Percentiles rank a stretch among this genome's conserved stretches.
Evolutionary conservation across 257 asterid genomes (phyloP).

Genomic region (Rauvolfia tetraphylla): DNA sequence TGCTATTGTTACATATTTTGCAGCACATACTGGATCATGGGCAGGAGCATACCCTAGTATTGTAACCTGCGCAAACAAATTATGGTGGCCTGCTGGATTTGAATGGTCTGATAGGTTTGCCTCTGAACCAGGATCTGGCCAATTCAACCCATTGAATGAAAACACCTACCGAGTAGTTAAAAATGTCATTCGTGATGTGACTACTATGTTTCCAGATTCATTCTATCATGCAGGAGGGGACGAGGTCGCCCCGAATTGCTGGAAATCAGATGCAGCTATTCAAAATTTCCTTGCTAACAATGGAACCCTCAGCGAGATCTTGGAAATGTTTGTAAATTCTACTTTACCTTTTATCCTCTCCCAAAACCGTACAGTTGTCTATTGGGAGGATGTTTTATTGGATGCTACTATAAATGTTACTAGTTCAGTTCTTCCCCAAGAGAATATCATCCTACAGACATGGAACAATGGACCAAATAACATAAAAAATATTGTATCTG

Average conservation of each 20-base stretch:
- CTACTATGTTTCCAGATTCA: conserved; percentile 68
- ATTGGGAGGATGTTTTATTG: conserved; percentile 87
- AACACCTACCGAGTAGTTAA: conserved; percentile 65
- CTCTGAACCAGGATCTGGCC: conserved; percentile 89
- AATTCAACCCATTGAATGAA: conserved; percentile 70
- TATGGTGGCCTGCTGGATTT: conserved; percentile 84
- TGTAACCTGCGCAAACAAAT: conserved; percentile 65
- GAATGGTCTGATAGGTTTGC: conserved; percentile 64
- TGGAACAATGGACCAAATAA: conserved; percentile 84
- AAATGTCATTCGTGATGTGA: conserved; percentile 51
- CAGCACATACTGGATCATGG: conserved; percentile 98
- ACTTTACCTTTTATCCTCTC: conserved; percentile 72
- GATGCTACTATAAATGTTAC: conserved; percentile 43
- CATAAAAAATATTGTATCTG: conserved; percentile 50
- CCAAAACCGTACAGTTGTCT: conserved; percentile 68
- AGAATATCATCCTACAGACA: conserved; percentile 64
- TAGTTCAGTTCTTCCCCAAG: conserved; percentile 54
- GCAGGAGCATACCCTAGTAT: conserved; percentile 85
- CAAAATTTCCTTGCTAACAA: conserved; percentile 51
- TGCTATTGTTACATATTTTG: conserved; percentile 14
- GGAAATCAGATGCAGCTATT: conserved; percentile 63
- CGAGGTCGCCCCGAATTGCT: conserved; percentile 71
- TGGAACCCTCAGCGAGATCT: conserved; percentile 67
- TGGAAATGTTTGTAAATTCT: conserved; percentile 53
- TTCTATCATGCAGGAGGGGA: conserved; percentile 83